Evolutionary conservation across 2,329 filamentous ascomycete species (phyloP).

Genomic region (Furcasterigmium sp.): DNA sequence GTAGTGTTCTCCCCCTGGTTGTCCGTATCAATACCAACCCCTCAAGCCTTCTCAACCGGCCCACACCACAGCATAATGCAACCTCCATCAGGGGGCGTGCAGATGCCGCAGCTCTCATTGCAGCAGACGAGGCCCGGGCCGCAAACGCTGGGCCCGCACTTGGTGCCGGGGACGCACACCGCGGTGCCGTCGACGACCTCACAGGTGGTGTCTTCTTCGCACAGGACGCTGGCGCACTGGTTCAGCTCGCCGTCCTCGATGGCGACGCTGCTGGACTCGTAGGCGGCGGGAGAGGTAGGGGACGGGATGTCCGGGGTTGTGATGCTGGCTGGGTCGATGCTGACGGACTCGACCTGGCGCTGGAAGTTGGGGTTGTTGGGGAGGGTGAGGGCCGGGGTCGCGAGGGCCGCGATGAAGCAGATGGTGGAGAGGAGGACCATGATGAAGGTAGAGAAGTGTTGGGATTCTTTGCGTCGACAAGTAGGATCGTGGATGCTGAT

Average conservation of each 20-base stretch:
- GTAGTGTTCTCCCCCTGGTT: too few relatives aligned
- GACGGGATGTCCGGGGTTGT: neutral
- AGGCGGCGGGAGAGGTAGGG: neutral
- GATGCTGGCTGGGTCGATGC: neutral
- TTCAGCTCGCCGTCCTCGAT: neutral
- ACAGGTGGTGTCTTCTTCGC: neutral
- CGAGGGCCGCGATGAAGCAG: neutral
- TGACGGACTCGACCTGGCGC: neutral
- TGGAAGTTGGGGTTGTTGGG: neutral
- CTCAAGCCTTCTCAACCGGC: too few relatives aligned
- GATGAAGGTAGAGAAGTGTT: too few relatives aligned
- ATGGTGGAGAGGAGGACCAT: conserved; percentile 1
- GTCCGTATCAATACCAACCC: too few relatives aligned
- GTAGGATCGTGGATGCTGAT: too few relatives aligned
- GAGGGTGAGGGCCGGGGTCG: neutral
- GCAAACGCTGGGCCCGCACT: conserved; percentile 14
- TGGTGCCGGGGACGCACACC: neutral
- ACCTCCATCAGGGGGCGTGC: conserved; percentile 9
- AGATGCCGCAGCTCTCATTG: conserved; percentile 17
- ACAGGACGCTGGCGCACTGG: conserved; percentile 1
- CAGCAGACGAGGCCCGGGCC: conserved; percentile 11
- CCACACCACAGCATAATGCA: conserved; percentile 13
- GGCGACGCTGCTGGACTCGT: neutral
- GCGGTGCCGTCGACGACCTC: neutral
- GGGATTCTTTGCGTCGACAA: too few relatives aligned